A percentile compares a stretch with the other conserved stretches of the same genome.
phyloP scores from a whole-genome alignment of 257 asterid genomes.

The Henckelia pumila region DNA sequence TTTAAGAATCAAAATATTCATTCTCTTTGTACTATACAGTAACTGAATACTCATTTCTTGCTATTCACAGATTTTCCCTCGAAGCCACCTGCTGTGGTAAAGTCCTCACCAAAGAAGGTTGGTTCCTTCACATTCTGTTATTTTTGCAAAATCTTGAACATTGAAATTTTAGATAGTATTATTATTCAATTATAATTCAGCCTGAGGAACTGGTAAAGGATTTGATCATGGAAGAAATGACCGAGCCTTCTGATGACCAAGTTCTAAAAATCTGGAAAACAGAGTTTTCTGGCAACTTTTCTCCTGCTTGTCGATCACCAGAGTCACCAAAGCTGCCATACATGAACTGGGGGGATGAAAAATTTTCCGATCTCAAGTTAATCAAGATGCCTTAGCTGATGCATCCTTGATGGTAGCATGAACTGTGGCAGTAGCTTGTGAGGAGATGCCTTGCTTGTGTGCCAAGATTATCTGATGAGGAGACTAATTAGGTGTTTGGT shows the following conservation, averaged over 20 bases:
- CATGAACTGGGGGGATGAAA: constrained; percentile 46
- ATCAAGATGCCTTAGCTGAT: constrained; percentile 40
- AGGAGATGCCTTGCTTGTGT: not conserved
- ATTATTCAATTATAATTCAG: constrained; percentile 25
- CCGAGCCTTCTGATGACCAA: constrained; percentile 31
- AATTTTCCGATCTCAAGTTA: constrained; percentile 37
- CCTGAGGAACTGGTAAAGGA: constrained; percentile 33
- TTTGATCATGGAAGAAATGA: constrained; percentile 52
- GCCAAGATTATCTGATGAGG: constrained; percentile 32
- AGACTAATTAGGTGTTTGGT: constrained; percentile 11
- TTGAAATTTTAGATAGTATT: constrained; percentile 1
- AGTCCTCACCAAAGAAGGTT: constrained; percentile 44
- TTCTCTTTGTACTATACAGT: constrained; percentile 2
- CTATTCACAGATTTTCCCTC: constrained; percentile 26
- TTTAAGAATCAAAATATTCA: not conserved
- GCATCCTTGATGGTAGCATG: constrained; percentile 12
- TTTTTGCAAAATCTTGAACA: constrained; percentile 4
- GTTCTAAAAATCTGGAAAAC: constrained; percentile 20
- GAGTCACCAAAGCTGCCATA: constrained; percentile 39
- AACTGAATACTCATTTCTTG: constrained; percentile 9
- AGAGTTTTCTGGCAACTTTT: constrained; percentile 26
- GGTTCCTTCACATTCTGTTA: not conserved
- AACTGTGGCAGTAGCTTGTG: not conserved
- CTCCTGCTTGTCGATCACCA: constrained; percentile 56
- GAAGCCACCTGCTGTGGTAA: constrained; percentile 32